Conservation (phyloP, 2,329 filamentous ascomycete species). For the Penicillium sumatraense region DNA sequence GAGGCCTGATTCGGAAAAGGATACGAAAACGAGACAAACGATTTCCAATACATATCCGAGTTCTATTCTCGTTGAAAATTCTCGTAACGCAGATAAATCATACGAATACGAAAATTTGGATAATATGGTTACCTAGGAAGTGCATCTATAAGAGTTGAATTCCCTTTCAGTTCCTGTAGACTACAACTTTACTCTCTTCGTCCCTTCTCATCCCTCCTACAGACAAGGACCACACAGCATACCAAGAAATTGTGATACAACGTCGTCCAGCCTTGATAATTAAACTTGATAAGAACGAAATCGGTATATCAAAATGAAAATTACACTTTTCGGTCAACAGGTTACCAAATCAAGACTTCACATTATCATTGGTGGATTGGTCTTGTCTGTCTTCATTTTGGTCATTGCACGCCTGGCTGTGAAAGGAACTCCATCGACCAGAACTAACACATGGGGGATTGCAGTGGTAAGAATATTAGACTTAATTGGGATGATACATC, state of each 20-base stretch:
- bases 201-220: not conserved
- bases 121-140: not conserved
- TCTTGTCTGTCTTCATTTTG: conserved; percentile 20
- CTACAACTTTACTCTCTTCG: not conserved
- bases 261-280: too few relatives aligned
- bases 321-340: not conserved
- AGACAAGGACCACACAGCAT: not conserved
- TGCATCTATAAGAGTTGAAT: not conserved
- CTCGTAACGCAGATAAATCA: not conserved
- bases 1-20: not conserved
- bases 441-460: conserved; percentile 29
- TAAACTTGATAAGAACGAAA: not conserved
- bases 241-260: too few relatives aligned
- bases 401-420: conserved; percentile 25
- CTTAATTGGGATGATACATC: not conserved
- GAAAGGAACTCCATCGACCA: conserved; percentile 18
- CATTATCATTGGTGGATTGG: not conserved
- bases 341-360: not conserved
- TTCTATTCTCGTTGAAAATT: not conserved
- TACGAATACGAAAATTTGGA: not conserved
- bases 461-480: conserved; percentile 12
- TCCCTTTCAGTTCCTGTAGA: not conserved
- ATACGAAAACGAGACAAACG: not conserved
- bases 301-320: not conserved
- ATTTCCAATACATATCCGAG: not conserved